Base-by-base conservation (phyloP, 331 rosid genomes). In the Spiraea crenata region DNA sequence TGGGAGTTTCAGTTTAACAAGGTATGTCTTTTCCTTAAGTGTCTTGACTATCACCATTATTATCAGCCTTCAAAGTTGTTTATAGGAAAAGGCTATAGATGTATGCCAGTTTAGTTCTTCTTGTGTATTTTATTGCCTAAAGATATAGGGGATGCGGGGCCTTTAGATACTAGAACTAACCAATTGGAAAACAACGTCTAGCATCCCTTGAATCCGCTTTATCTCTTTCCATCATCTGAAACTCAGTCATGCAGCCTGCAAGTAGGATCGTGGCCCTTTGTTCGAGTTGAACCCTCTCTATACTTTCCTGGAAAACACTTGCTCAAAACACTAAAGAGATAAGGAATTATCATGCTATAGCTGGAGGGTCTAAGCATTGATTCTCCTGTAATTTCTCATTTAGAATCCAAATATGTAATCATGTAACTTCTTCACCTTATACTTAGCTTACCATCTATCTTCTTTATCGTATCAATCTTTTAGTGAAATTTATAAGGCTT, bases 1-100 rank as follows among this genome's bases (percentile, higher is more conserved):
- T 89, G 91, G 78, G 99, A 93, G 89, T 93, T 86, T 71, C 97
- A 91, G 79, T 93, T 85, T 79, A 71, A 14, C 69, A 91, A 95
- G 97, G 96, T 87, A 76, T 75, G 63, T 49, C 72, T 66, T 72
- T 17, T 34, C 67, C 49, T 66, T 69, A 45, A 15, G 67, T 20
- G 14, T 55, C 50, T 56, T 70, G 38, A 44, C 16, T 66, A 34
- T 15, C 45, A 35, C 37, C 9, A 35, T 40, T 65, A 65, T 65
- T 47, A 14, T 46, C 57, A 47, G 57, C 57, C 15, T 65, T n/a
- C 8, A 31, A 46, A 46, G 56, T 65, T 47, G 56, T 20, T 65
- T 47, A 19, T 46, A 9, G 6, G 25, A 25, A 54, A 46, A 35
- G 3, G 45, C 54, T 12, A 8, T 47, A 31, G 13, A 13, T 61